These are phyloP conservation scores for Mycena indigotica DNA, from an alignment of 768 basidiomycete genomes.

Conservation along the genomic window DNA sequence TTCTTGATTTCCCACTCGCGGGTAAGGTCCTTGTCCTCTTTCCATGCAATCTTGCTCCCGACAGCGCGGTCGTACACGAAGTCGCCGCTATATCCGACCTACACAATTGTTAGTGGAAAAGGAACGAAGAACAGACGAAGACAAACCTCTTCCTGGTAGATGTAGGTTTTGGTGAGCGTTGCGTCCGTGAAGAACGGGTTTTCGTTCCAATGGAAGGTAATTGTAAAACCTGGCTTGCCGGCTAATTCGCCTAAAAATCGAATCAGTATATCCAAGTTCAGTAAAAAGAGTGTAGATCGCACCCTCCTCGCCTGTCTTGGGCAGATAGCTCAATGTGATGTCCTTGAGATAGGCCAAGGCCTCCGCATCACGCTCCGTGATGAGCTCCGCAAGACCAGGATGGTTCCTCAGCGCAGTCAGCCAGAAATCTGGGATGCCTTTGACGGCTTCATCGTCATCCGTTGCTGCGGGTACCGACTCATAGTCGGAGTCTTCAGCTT, in stretches of 20 bases:
- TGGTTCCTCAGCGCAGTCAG: slow-evolving; percentile 95
- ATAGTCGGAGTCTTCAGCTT: neutral
- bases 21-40: slow-evolving; percentile 96
- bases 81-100: slow-evolving; percentile 91
- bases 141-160: slow-evolving; percentile 74
- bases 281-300: too few species aligned
- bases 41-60: slow-evolving; percentile 95
- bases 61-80: slow-evolving; percentile 94
- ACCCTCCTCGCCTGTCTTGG: slow-evolving; percentile 14
- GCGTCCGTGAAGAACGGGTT: slow-evolving; percentile 91
- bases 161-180: slow-evolving; percentile 88
- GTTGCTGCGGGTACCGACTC: neutral
- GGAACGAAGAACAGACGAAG: neutral
- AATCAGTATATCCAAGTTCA: too few species aligned
- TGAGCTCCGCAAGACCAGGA: slow-evolving; percentile 78
- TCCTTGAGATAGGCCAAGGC: slow-evolving; percentile 86
- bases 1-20: slow-evolving; percentile 99
- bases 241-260: slow-evolving; percentile 51
- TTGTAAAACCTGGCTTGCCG: slow-evolving; percentile 89
- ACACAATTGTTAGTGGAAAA: neutral
- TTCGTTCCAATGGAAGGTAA: slow-evolving; percentile 75
- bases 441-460: neutral
- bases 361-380: slow-evolving; percentile 88
- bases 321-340: slow-evolving; percentile 76
- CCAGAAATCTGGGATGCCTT: slow-evolving; percentile 78